Base-by-base conservation (phyloP, 257 asterid species). In the Vinca minor region DNA sequence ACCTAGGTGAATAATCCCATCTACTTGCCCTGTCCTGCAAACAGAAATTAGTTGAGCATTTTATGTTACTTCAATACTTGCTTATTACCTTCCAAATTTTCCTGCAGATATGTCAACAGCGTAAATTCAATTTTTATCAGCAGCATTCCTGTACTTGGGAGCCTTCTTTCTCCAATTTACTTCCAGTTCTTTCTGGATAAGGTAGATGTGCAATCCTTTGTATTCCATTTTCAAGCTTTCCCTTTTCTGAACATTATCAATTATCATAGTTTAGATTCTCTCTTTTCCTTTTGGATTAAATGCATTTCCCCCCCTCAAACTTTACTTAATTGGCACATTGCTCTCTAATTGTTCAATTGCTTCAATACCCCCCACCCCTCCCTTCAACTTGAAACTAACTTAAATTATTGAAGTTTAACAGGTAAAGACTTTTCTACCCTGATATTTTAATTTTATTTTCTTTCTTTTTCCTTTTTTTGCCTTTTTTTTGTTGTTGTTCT, bases 181-280 rank as follows among this genome's bases (percentile, higher is more conserved):
- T 93, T 89, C 84, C 96, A 89, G 61, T 93, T 93, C 77, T 93
- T 93, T 76, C 86, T 93, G 73, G 99, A 92, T 71, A 92, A 92
- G 78, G 84, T 81, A 59, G 72, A n/a, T 35, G 35, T 44, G 63
- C 29, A 42, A 4, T 20, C 25, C 56, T 10, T 18, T 35, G 57
- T 23, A 35, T 29, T 59, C 62, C 38, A 44, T 29, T 71, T 59
- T n/a, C 44, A 35, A 25, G 26, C 9, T 42, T 21, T 23, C 4
- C 8, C 23, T n/a, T n/a, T n/a, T n/a, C n/a, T 39, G 18, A 8
- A 44, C n/a, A 4, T 0, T 44, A 14, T 14, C 0, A 32, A 50
- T 11, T 34, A 21, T 53, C 17, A 20, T 68, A 12, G 17, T 4
- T 17, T 68, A 28, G 20, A 68, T 21, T 14, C 56, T 29, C 4